Conservation (phyloP, 331 rosid genomes). For the Cydonia oblonga region DNA sequence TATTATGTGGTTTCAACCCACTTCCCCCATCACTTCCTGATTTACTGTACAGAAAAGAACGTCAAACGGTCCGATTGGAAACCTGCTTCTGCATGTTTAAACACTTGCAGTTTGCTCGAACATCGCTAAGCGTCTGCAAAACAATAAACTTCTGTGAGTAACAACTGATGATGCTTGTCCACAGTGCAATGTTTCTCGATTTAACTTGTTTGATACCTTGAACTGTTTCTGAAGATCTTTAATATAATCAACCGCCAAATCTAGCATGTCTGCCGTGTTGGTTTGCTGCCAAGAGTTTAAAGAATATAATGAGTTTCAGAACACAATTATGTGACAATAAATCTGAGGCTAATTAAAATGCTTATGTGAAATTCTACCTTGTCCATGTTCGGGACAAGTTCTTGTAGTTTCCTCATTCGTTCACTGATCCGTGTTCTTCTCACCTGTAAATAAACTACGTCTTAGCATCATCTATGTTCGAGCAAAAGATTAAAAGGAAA, state of each 20-base stretch:
- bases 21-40: conserved; percentile 6
- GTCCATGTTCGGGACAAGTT: conserved; percentile 91
- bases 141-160: not conserved
- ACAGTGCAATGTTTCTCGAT: not conserved
- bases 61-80: conserved; percentile 34
- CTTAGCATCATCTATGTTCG: not conserved
- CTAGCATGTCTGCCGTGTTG: conserved; percentile 95
- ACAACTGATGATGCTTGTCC: not conserved
- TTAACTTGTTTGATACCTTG: conserved; percentile 34
- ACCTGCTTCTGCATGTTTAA: conserved; percentile 36
- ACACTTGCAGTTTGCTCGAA: conserved; percentile 69
- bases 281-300: conserved; percentile 59
- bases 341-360: not conserved
- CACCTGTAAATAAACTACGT: conserved; percentile 31
- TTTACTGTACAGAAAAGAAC: conserved; percentile 22
- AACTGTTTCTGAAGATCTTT: conserved; percentile 86
- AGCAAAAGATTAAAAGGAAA: not conserved
- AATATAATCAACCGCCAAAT: conserved; percentile 76
- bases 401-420: conserved; percentile 83
- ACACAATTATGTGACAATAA: not conserved
- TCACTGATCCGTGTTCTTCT: conserved; percentile 94
- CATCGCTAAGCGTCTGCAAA: conserved; percentile 54
- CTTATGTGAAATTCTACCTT: conserved; percentile 36
- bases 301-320: not conserved
- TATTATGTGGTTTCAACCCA: conserved; percentile 10